Conservation (phyloP, 306 rosid genomes). For the Vigna radiata region DNA sequence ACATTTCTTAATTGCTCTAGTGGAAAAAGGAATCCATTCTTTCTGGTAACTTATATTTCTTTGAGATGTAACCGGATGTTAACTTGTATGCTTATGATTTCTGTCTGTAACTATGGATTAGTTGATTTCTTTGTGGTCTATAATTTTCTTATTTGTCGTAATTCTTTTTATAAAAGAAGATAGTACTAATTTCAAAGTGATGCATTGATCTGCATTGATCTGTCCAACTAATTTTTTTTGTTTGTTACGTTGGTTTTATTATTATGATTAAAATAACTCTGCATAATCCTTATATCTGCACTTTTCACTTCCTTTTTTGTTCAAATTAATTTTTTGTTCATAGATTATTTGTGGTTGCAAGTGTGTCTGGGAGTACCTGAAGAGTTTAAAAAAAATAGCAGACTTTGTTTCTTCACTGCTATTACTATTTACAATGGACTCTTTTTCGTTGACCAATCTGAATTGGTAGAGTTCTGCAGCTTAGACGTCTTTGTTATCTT, state of each 20-base stretch:
- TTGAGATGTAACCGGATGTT: constrained; percentile 17
- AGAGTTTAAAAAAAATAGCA: constrained; percentile 24
- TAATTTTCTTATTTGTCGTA: background rate
- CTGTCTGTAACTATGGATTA: background rate
- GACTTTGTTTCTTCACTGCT: constrained; percentile 13
- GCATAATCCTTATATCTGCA: background rate
- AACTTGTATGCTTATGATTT: background rate
- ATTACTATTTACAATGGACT: constrained; percentile 19
- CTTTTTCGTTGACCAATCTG: constrained; percentile 35
- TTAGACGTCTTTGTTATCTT: constrained; percentile 39
- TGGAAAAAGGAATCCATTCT: background rate
- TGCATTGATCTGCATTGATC: background rate
- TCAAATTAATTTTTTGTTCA: constrained; percentile 24
- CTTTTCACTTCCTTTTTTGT: background rate
- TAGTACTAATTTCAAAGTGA: background rate
- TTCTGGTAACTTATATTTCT: constrained; percentile 8
- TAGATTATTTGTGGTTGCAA: constrained; percentile 26
- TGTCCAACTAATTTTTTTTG: background rate
- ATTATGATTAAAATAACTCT: background rate
- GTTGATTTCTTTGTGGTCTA: background rate
- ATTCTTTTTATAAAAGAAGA: no score
- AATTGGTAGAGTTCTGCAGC: constrained; percentile 47
- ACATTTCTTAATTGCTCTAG: constrained; percentile 4
- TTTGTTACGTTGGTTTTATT: no score
- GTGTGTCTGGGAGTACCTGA: constrained; percentile 25